These are phyloP conservation scores for Cyclostephanos tholiformis DNA, from an alignment of 108 stramenopile genomes.

Conservation along the genomic window DNA sequence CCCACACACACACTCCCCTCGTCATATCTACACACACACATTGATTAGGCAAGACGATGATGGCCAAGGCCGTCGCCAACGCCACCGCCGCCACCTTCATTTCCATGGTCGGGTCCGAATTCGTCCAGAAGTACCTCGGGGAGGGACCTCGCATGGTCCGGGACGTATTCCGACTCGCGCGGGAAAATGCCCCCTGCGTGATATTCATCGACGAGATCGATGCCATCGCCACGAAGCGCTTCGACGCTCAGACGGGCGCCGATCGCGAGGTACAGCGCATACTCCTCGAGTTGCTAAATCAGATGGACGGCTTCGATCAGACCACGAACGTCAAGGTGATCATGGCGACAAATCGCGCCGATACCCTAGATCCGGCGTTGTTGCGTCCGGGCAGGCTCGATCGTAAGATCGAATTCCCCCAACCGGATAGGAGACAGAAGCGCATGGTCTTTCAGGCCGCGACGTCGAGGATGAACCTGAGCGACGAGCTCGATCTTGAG, in stretches of 20 bases:
- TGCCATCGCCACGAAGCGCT: conserved; percentile 99
- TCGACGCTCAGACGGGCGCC: conserved; percentile 98
- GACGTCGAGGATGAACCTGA: conserved; percentile 97
- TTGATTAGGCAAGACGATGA: conserved; percentile 99
- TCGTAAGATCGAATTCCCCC: conserved; percentile 99
- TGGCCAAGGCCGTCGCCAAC: conserved; percentile 99
- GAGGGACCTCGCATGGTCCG: conserved; percentile 99
- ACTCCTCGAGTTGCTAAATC: conserved; percentile 96
- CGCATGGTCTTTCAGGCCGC: conserved; percentile 99
- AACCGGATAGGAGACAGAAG: conserved; percentile 98
- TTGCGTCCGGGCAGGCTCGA: conserved; percentile 98
- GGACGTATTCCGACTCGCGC: conserved; percentile 98
- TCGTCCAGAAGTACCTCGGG: conserved; percentile 99
- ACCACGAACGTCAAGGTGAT: conserved; percentile 99
- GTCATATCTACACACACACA: conserved; percentile 31
- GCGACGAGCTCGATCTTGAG: conserved; percentile 96
- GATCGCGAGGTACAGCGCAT: conserved; percentile 99
- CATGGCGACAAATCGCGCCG: conserved; percentile 99
- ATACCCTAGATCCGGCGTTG: conserved; percentile 98
- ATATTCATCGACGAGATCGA: conserved; percentile 99
- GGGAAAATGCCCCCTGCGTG: conserved; percentile 97
- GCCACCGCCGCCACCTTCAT: conserved; percentile 98
- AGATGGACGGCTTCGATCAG: conserved; percentile 99
- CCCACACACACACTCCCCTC: conserved; percentile 32
- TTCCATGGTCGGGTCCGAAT: conserved; percentile 97